Evolutionary conservation across 2,329 filamentous ascomycete genomes (phyloP), one percentile per base, ranked within the genome.

Genomic region (Pseudogymnoascus sp.): DNA sequence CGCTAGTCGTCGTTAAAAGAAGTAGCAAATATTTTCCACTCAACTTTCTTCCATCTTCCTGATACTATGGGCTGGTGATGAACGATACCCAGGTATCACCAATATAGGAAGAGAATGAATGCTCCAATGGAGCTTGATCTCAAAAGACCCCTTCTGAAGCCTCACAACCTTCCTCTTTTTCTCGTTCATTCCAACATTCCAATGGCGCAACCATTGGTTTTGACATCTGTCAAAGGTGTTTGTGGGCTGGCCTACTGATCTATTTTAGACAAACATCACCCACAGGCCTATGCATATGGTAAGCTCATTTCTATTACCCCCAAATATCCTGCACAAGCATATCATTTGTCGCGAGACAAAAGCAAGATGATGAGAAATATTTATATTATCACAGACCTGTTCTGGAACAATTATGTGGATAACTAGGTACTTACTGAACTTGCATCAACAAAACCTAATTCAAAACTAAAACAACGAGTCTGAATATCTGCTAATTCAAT

Each of bases 31-130:
- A 21, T 67, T 64, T 59, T 62, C 50, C 50, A 68, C 50, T 31
- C 4, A 19, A 50, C 47, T 69, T 68, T 68, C 67, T 70, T 68
- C 71, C 72, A 70, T 68, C 64, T 56, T 72, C 71, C 65, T 68
- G 72, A 56, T 56, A 56, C 6, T 61, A 74, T 74, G 74, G 78
- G 83, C 82, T 85, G 64, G 74, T 86, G 84, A 86, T 86, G 84
- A 86, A 83, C 68, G 71, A 72, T 81, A 76, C 73, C 74, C 72
- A 74, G 68, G 77, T 78, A 77, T 78, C 79, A 77, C 72, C 75
- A 84, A 84, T 81, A 86, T 86, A 86, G 84, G 84, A 86, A 86
- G 84, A 86, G 83, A 81, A 79, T 86, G 82, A 86, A 82, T 77
- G 80, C 78, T 80, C 75, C 69, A 68, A 75, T 61, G 63, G 69